These are phyloP conservation scores for Paspalum notatum DNA, from an alignment of 176 grass and related monocot species.

Conservation along the genomic window DNA sequence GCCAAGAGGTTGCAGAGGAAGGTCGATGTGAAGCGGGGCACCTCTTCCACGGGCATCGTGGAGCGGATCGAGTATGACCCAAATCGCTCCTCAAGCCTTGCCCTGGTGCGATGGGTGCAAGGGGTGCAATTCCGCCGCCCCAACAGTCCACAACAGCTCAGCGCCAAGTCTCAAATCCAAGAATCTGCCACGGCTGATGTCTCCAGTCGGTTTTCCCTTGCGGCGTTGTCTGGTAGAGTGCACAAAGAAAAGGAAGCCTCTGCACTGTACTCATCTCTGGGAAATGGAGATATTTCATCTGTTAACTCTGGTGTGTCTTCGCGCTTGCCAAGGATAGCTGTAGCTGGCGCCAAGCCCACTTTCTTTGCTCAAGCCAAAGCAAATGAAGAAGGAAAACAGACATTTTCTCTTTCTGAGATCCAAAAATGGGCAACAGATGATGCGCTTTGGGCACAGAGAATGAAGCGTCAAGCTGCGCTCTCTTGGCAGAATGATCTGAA, in stretches of 20 bases:
- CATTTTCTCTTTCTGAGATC: neutral
- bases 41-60: constrained; percentile 1
- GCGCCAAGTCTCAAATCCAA: neutral
- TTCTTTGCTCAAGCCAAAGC: constrained; percentile 1
- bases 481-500: constrained; percentile 29
- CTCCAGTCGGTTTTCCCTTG: neutral
- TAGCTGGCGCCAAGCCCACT: neutral
- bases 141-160: neutral
- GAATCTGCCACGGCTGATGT: constrained; percentile 2
- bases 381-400: constrained; percentile 4
- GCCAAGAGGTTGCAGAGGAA: constrained; percentile 22
- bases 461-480: constrained; percentile 23
- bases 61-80: constrained; percentile 13
- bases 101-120: constrained; percentile 22
- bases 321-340: constrained; percentile 5
- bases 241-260: neutral
- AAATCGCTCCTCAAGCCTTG: constrained; percentile 2
- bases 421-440: neutral
- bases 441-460: constrained; percentile 7
- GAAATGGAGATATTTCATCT: neutral
- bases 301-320: neutral
- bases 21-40: neutral
- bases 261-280: constrained; percentile 5
- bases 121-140: neutral
- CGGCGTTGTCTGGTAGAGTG: neutral